Evolutionary conservation across 2,329 filamentous ascomycete genomes (phyloP).

Genomic region (Claviceps sp.): DNA sequence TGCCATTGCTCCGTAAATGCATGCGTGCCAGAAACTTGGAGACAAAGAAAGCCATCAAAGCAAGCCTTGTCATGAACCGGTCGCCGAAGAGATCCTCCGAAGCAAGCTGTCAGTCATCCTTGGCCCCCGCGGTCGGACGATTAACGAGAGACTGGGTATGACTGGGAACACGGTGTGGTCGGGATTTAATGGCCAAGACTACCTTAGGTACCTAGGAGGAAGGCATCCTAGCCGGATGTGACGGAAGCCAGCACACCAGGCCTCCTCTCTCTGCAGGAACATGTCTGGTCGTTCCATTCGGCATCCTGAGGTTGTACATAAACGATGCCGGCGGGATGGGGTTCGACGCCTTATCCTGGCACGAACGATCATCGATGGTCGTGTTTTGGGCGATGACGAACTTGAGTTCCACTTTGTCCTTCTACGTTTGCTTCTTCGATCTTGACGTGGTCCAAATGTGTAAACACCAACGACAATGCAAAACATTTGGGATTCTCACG

Average conservation of each 20-base stretch:
- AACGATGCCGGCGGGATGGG: too few relatives aligned
- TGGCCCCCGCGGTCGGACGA: not conserved
- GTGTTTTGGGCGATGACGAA: too few relatives aligned
- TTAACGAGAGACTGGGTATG: not conserved
- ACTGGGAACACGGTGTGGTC: not conserved
- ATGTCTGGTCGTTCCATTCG: not conserved
- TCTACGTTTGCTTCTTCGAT: too few relatives aligned
- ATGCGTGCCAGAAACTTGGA: not conserved
- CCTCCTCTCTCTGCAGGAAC: not conserved
- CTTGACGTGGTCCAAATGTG: too few relatives aligned
- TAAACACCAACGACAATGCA: too few relatives aligned
- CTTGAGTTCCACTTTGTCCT: too few relatives aligned
- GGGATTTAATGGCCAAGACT: not conserved
- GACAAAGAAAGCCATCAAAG: not conserved
- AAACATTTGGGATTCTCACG: too few relatives aligned
- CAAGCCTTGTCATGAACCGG: too few relatives aligned
- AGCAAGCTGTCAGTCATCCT: not conserved
- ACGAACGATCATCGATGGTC: too few relatives aligned
- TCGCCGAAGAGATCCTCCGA: too few relatives aligned
- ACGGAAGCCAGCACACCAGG: not conserved
- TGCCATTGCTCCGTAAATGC: not conserved
- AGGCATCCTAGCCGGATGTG: not conserved
- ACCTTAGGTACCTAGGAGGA: not conserved
- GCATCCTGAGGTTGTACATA: not conserved
- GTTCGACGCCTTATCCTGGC: too few relatives aligned